Conservation (phyloP, 2,329 filamentous ascomycete genomes). For the Teratosphaeria destructans region DNA sequence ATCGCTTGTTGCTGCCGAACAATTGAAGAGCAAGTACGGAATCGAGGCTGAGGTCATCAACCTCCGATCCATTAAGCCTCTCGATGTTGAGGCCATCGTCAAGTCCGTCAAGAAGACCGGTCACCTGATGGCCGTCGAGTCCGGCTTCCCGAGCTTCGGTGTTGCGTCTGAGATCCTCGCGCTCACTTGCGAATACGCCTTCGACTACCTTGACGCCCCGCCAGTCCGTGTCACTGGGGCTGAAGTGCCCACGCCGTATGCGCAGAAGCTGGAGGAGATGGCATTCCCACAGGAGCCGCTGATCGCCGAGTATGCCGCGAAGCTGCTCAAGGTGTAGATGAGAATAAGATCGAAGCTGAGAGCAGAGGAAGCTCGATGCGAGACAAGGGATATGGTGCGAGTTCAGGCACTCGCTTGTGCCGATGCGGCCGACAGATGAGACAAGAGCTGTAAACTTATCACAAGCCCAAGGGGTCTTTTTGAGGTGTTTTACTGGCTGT, state of each 20-base stretch:
- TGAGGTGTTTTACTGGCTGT: slow-evolving; percentile 3
- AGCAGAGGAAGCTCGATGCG: background rate
- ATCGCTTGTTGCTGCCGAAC: slow-evolving; percentile 75
- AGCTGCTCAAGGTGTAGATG: slow-evolving; percentile 64
- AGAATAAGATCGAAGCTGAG: background rate
- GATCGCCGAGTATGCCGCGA: slow-evolving; percentile 79
- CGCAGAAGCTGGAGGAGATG: slow-evolving; percentile 87
- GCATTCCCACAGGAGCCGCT: slow-evolving; percentile 82
- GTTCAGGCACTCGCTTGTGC: background rate
- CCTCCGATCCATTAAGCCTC: slow-evolving; percentile 91
- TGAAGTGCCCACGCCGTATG: slow-evolving; percentile 94
- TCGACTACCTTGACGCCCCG: slow-evolving; percentile 92
- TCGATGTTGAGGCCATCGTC: slow-evolving; percentile 90
- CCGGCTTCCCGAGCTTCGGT: slow-evolving; percentile 90
- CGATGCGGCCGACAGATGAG: background rate
- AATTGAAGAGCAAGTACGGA: slow-evolving; percentile 91
- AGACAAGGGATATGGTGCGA: background rate
- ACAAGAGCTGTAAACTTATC: slow-evolving; percentile 4
- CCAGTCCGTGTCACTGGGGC: slow-evolving; percentile 91
- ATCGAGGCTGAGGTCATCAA: slow-evolving; percentile 96
- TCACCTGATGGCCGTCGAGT: slow-evolving; percentile 83
- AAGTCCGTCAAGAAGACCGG: slow-evolving; percentile 98
- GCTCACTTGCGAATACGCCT: slow-evolving; percentile 91
- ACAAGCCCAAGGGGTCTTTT: background rate
- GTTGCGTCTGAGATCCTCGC: slow-evolving; percentile 89